Conservation (phyloP, 225 moss, liverwort and hornwort genomes). For the Ulota crispa region DNA sequence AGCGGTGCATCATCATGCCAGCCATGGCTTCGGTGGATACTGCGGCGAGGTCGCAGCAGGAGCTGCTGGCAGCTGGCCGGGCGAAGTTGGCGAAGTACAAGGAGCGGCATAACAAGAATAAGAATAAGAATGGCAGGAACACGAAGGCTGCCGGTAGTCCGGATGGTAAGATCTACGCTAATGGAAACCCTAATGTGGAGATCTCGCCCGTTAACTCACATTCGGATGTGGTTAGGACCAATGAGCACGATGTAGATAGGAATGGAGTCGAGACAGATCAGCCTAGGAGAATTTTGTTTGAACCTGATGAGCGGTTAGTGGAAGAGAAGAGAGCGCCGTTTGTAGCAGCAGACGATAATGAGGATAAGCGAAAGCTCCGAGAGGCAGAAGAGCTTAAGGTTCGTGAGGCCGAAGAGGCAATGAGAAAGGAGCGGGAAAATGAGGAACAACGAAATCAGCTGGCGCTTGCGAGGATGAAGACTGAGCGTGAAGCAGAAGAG, state of each 20-base stretch:
- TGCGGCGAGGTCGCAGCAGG: conserved; percentile 49
- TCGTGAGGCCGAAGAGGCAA: conserved; percentile 10
- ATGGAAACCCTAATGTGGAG: conserved; percentile 46
- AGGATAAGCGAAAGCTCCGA: conserved; percentile 2
- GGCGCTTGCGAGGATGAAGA: conserved; percentile 16
- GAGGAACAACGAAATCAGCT: neutral
- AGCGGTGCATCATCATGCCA: conserved; percentile 39
- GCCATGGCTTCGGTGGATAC: conserved; percentile 65
- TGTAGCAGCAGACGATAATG: conserved; percentile 21
- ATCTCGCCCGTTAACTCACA: neutral
- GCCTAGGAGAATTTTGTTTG: conserved; percentile 14
- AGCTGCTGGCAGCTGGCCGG: conserved; percentile 49
- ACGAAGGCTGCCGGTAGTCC: conserved; percentile 14
- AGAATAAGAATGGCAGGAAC: conserved; percentile 19
- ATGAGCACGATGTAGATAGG: conserved; percentile 28
- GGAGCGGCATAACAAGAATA: conserved; percentile 43
- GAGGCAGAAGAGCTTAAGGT: conserved; percentile 34
- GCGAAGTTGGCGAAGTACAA: conserved; percentile 49
- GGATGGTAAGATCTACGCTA: conserved; percentile 29
- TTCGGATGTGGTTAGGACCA: conserved; percentile 14
- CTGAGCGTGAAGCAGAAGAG: conserved; percentile 41
- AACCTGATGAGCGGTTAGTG: conserved; percentile 25
- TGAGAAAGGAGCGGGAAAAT: neutral
- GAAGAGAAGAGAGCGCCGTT: conserved; percentile 4
- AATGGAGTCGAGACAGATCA: conserved; percentile 34